phyloP scores from a whole-genome alignment of 106 monocot species.

The Phalaenopsis equestris region DNA sequence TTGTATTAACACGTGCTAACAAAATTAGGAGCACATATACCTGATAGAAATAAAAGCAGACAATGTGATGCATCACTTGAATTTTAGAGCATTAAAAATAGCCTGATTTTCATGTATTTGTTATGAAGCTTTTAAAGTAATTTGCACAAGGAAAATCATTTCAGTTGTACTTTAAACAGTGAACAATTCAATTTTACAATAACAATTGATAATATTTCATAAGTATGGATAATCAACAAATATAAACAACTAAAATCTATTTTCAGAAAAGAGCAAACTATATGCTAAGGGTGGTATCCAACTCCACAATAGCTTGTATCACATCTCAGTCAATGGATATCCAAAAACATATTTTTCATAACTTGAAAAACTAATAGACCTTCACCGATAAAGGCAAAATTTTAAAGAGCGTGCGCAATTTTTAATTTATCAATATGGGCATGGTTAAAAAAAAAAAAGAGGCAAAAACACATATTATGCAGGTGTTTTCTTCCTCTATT shows the following conservation, averaged over 20 bases:
- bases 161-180: not conserved
- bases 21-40: not conserved
- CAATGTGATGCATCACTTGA: not conserved
- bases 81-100: not conserved
- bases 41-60: not conserved
- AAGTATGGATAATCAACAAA: not conserved
- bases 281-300: not conserved
- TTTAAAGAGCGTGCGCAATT: too few species aligned
- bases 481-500: too few species aligned
- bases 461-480: too few species aligned
- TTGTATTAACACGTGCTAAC: not conserved
- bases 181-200: not conserved
- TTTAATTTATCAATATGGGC: too few species aligned
- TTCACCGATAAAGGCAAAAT: not conserved
- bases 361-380: not conserved
- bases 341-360: not conserved
- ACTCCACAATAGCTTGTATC: not conserved
- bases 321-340: not conserved
- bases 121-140: not conserved
- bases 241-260: not conserved
- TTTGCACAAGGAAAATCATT: not conserved
- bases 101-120: not conserved
- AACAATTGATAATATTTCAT: not conserved
- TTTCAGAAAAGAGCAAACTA: not conserved
- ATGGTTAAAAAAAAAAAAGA: too few species aligned